Base-by-base conservation (phyloP, 192 early-diverging fungal genomes). In the Coemansia sp. region DNA sequence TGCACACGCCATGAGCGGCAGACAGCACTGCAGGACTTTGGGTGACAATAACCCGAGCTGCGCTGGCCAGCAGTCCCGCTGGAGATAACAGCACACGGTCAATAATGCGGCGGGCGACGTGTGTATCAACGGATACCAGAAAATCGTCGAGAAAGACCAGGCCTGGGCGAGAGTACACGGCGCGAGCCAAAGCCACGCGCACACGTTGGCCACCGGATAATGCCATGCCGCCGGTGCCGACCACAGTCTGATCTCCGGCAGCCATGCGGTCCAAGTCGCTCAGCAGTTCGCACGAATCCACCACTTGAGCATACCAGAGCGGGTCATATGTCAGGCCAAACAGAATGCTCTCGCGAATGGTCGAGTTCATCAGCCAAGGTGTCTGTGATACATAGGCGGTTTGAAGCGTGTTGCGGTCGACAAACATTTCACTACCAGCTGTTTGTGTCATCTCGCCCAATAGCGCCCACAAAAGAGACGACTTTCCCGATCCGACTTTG, bases 401-500 rank as follows among this genome's bases (percentile, higher is more conserved):
- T n/a, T 45, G 38, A 5, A 23, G 41, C 18, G 21, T 17, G 13
- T 26, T 22, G 23, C 27, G 8, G 3, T 15, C 8, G 10, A 6
- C 11, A 10, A 5, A 15, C n/a, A 27, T 11, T 1, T 46, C 39
- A 11, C 53, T 7, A 5, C 19, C 26, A n/a, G n/a, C n/a, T n/a
- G 22, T 22, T 1, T 52, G 50, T 9, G 14, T 10, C 68, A 83
- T 87, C 69, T 95, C 92, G 37, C 90, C 90, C 1, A 94, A 66
- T 9, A 94, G 70, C 35, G 90, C 87, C 6, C 82, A 49, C 3
- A 95, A 58, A 26, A 97, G 56, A 15, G 85, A 85, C 8, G 86
- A 85, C 65, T 97, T 97, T 37, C 94, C 93, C n/a, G 82, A 70
- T 1, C 93, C 93, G 13, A 90, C 94, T 18, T 80, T 67, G 6